Base-by-base conservation (phyloP, 2,329 filamentous ascomycete species). In the Coniochaeta pulveracea region DNA sequence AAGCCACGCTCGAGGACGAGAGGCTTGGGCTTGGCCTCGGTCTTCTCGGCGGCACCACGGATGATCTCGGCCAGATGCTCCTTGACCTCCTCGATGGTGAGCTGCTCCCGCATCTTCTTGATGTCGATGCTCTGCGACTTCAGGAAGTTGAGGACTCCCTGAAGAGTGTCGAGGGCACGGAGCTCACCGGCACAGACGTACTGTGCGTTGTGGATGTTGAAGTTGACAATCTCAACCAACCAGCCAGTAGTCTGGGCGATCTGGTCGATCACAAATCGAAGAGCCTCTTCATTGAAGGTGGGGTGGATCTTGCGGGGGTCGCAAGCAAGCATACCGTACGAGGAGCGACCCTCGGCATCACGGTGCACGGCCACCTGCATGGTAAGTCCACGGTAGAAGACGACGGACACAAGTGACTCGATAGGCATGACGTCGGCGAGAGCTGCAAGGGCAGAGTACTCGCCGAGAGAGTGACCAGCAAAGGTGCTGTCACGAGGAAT, bases 351-450 rank as follows among this genome's bases (percentile, higher is more conserved):
- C 43, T 76, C 68, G 38, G 80, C 88, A 56, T 98, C 91, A 55
- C 91, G 86, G 66, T 96, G 91, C 43, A 98, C 91, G 16, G 91
- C 91, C 30, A 98, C 91, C 63, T 98, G 91, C 91, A 98, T 98
- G 15, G 91, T 98, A 51, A 98, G 67, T 51, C 91, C 91, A 58
- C 91, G 86, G 67, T 98, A 98, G 72, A 98, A 98, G 35, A 98
- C 93, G 29, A 98, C 91, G 0, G 91, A 96, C 2, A 98, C 91
- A 57, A 98, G 69, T 47, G 82, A 91, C 68, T 98, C 91, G 50
- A 98, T 98, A n/a, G 93, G 91, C 85, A 98, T 94, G 54, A 98
- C 91, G 52, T 98, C 89, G 9, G 93, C 91, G 40, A 98, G 72
- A 10, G 91, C 91, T 41, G 91, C 91, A 42, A 98, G 77, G 8